Conservation (phyloP, 495 filamentous ascomycete genomes). For the Penicillium malachiteum region DNA sequence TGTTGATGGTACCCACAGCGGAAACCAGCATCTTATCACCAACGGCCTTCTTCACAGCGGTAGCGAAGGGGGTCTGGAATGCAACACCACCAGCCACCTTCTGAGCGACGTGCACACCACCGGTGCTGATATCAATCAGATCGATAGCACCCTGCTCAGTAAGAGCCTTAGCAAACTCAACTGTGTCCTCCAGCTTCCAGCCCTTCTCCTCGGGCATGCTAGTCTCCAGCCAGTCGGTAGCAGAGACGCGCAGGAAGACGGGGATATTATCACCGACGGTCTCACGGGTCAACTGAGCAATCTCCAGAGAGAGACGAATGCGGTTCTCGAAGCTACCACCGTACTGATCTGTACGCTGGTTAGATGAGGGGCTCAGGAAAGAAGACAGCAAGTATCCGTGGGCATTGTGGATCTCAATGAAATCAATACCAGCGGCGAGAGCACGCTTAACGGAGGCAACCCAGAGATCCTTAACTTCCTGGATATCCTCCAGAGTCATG, state of each 20-base stretch:
- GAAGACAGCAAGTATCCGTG: conserved; percentile 66
- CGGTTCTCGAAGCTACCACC: conserved; percentile 67
- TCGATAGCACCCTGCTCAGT: conserved; percentile 58
- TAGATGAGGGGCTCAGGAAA: conserved; percentile 64
- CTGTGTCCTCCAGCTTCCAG: conserved; percentile 58
- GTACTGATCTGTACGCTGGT: conserved; percentile 64
- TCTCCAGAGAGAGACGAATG: conserved; percentile 56
- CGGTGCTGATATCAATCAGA: conserved; percentile 63
- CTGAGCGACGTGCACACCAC: conserved; percentile 59
- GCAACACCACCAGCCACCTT: conserved; percentile 55
- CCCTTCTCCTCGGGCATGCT: conserved; percentile 44
- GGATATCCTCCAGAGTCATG: conserved; percentile 58
- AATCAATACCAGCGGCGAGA: conserved; percentile 57
- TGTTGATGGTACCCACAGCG: conserved; percentile 64
- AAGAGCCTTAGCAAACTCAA: conserved; percentile 54
- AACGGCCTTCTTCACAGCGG: conserved; percentile 61
- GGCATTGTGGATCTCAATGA: conserved; percentile 59
- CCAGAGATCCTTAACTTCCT: conserved; percentile 56
- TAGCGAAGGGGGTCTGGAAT: conserved; percentile 67
- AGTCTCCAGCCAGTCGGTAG: conserved; percentile 62
- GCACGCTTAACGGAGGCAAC: conserved; percentile 55
- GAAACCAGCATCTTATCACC: conserved; percentile 59
- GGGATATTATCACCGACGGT: conserved; percentile 59
- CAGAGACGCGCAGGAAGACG: conserved; percentile 62
- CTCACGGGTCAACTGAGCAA: conserved; percentile 56